Evolutionary conservation across 805 yeast genomes (phyloP), one percentile per base, ranked within the genome.

Genomic region (Diddensiella caesifluorescens): DNA sequence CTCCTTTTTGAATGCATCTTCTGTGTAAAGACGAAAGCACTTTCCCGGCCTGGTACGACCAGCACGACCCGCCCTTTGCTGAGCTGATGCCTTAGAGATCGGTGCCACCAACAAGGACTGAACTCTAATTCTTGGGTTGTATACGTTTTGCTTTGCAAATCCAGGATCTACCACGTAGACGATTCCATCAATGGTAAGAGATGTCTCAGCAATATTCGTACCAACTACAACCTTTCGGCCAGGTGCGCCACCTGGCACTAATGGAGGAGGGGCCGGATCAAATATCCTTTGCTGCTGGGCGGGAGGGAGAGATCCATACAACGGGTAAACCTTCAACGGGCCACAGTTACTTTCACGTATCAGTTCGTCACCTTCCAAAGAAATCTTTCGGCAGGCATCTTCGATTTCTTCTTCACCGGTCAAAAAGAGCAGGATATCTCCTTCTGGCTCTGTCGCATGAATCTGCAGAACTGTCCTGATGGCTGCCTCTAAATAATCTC

Each of bases 21-120:
- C 97, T 1, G 98, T 92, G 67, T 90, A 90, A 41, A 90, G 71
- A 59, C 98, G 75, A 75, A 90, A 90, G 66, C 97, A 90, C 64
- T 92, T 90, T 60, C 98, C 98, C 12, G 97, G 96, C 57, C 95
- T 78, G 4, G 97, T 90, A 77, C 98, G 90, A 69, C 98, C 98
- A 42, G 98, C 98, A 75, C 98, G 85, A 75, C 98, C 98, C 26
- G 97, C 97, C 65, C 98, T 79, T 66, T 90, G 98, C 66, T 90
- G 96, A 1, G 98, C 95, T 36, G 94, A 81, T 0, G 98, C 98
- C 66, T 88, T 89, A 7, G 97, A 89, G 48, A 92, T 89, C 27
- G 97, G 97, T 5, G 96, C 85, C 3, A 92, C 97, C 40, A 90
- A 71, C 53, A 90, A 70, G 0, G 97, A 87, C 64, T 90, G 97